A percentile compares a stretch with the other conserved stretches of the same genome.
phyloP scores from a whole-genome alignment of 768 basidiomycete species.

The Leccinum subgranulosum region DNA sequence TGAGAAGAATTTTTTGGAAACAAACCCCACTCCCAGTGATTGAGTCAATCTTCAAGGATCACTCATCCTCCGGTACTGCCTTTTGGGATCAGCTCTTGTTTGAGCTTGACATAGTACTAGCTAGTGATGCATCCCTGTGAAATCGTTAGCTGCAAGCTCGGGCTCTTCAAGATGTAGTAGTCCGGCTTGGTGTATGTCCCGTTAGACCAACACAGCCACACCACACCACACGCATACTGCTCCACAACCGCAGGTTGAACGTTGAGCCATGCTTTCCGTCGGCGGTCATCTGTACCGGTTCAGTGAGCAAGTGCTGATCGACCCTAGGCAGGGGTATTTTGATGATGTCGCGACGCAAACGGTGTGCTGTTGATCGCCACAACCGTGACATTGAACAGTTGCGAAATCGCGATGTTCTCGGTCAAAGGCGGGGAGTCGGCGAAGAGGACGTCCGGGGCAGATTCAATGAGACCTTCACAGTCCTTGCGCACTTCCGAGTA shows the following conservation, averaged over 20 bases:
- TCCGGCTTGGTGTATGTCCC: conserved; percentile 37
- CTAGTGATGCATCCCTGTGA: conserved; percentile 81
- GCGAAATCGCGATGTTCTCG: conserved; percentile 18
- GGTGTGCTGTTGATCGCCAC: conserved; percentile 83
- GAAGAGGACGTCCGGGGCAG: conserved; percentile 64
- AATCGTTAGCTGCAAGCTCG: conserved; percentile 72
- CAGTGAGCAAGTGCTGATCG: conserved; percentile 42
- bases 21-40: conserved; percentile 86
- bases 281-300: conserved; percentile 61
- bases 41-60: conserved; percentile 87
- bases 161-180: conserved; percentile 57
- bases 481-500: conserved; percentile 75
- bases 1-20: neutral
- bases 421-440: conserved; percentile 31
- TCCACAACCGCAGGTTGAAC: conserved; percentile 40
- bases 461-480: conserved; percentile 66
- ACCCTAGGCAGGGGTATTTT: conserved; percentile 54
- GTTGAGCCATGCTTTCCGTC: no score
- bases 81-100: conserved; percentile 77
- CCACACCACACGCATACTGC: conserved; percentile 49
- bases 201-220: neutral
- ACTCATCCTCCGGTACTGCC: conserved; percentile 79
- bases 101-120: conserved; percentile 68
- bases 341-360: conserved; percentile 77
- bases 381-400: conserved; percentile 37